Base-by-base conservation (phyloP, 1,284 basidiomycete genomes). In the Paramarasmius palmivorus region DNA sequence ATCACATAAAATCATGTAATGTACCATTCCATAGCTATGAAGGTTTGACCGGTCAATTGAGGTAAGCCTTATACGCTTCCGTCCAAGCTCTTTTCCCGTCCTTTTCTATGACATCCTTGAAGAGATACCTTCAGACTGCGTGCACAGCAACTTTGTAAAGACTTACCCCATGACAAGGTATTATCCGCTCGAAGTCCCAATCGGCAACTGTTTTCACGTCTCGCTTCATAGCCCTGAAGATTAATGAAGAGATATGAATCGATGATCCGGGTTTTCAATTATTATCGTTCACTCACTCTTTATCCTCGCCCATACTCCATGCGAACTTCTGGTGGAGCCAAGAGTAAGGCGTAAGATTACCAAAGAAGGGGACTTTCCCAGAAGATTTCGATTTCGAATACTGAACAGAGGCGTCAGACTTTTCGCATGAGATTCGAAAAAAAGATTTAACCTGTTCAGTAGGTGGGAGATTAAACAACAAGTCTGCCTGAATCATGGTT, bases 391-490 rank as follows among this genome's bases (percentile, higher is more conserved):
- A 75, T 59, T 86, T 84, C 39, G 82, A 76, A 60, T 76, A 77
- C 54, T 55, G 38, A 23, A 15, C 12, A 32, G 12, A 32, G 12
- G 12, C 6, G 29, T 32, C 29, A 32, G 29, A 12, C 6, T 6
- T 12, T n/a, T n/a, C n/a, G n/a, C 29, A 32, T 32, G 12, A 6
- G 29, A 6, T 12, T 6, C 29, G 25, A 32, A 46, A 17, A 39
- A 20, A 23, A 54, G 17, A 26, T n/a, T 29, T 46, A 57, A 88
- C 90, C 73, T 97, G 94, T 69, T 98, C 95, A 0, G 70, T 86
- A 4, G 84, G 78, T 0, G 95, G 94, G 4, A 97, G 74, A 71
- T 98, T 98, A 76, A 96, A 88, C 3, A 98, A 68, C 41, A 98
- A 74, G 68, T 98, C 95, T 0, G 92, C 95, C 66, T 91, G 77